These are phyloP conservation scores for Meyerozyma carpophila DNA, from an alignment of 1,139 yeast species.

Conservation along the genomic window DNA sequence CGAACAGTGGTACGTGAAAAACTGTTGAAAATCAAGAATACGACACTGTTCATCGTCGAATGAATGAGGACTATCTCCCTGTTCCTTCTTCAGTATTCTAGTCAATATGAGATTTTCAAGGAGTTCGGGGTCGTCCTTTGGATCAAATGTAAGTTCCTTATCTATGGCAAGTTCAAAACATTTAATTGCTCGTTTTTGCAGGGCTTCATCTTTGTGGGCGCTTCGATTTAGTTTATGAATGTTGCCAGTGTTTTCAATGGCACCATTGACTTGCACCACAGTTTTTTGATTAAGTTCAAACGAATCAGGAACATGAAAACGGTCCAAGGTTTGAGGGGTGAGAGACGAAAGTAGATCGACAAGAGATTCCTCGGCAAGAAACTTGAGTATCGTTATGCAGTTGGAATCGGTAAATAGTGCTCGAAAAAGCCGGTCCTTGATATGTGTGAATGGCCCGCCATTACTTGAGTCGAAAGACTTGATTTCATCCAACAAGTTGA, in stretches of 20 bases:
- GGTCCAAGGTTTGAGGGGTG: background rate
- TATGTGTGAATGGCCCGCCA: background rate
- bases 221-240: background rate
- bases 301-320: background rate
- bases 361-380: background rate
- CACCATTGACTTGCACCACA: background rate
- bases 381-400: background rate
- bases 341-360: background rate
- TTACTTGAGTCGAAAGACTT: background rate
- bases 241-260: background rate
- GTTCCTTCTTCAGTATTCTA: conserved; percentile 12
- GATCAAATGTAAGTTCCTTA: conserved; percentile 11
- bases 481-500: background rate
- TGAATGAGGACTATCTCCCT: conserved; percentile 11
- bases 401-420: background rate
- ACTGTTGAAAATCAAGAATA: conserved; percentile 15
- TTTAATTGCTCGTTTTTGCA: background rate
- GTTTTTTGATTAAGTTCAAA: background rate
- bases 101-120: conserved; percentile 14
- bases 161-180: conserved; percentile 8
- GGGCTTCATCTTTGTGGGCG: background rate
- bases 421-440: background rate
- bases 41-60: conserved; percentile 13
- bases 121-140: conserved; percentile 8
- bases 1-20: conserved; percentile 13